Conservation (phyloP, 2,329 filamentous ascomycete species). For the Cryoendolithus antarcticus region DNA sequence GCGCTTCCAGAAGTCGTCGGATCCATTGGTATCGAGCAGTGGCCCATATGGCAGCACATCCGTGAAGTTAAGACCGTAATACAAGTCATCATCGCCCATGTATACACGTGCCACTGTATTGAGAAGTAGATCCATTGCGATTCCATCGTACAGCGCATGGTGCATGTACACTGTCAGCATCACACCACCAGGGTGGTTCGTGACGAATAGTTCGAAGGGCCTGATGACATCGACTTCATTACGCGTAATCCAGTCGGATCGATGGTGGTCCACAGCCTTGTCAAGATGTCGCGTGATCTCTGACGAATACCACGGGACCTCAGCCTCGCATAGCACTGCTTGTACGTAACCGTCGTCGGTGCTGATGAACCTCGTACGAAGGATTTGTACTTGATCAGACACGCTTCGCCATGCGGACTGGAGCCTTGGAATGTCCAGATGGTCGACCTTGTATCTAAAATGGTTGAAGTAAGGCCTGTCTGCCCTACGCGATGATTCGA, state of each 20-base stretch:
- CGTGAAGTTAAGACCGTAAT: slow-evolving; percentile 45
- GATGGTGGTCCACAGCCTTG: slow-evolving; percentile 7
- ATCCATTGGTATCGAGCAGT: slow-evolving; percentile 37
- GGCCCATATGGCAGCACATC: slow-evolving; percentile 60
- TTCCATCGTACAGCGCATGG: slow-evolving; percentile 79
- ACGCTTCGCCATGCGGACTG: slow-evolving; percentile 46
- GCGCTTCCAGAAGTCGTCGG: slow-evolving; percentile 54
- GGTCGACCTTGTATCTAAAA: slow-evolving; percentile 49
- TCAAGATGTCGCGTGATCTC: not conserved
- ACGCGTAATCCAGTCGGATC: slow-evolving; percentile 39
- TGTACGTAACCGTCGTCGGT: slow-evolving; percentile 70
- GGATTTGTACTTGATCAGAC: slow-evolving; percentile 44
- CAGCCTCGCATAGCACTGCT: slow-evolving; percentile 43
- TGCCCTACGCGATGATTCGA: slow-evolving; percentile 48
- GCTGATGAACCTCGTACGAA: slow-evolving; percentile 60
- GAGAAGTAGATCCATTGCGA: slow-evolving; percentile 59
- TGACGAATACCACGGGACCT: not conserved
- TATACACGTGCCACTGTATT: slow-evolving; percentile 45
- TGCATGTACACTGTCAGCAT: slow-evolving; percentile 52
- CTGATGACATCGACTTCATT: slow-evolving; percentile 41
- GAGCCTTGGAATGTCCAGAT: slow-evolving; percentile 38
- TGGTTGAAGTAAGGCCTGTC: slow-evolving; percentile 61
- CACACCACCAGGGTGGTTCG: not conserved
- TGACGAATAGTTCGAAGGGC: slow-evolving; percentile 32
- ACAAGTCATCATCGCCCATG: slow-evolving; percentile 13